Base-by-base conservation (phyloP, 352 stramenopile genomes). In the Thalassiosira gravida region DNA sequence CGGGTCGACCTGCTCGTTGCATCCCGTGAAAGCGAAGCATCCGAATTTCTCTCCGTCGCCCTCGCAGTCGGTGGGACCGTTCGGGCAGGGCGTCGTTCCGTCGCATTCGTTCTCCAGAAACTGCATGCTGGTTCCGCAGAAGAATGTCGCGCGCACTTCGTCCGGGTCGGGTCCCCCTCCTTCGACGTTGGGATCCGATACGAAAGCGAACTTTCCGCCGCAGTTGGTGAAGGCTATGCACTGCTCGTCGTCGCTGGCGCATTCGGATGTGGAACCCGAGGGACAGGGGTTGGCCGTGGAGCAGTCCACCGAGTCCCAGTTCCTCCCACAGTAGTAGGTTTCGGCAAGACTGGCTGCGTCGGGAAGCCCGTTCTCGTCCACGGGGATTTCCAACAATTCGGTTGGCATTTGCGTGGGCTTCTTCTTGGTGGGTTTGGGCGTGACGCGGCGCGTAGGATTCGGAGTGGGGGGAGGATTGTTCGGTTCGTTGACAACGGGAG, bases 201-300 rank as follows among this genome's bases (percentile, higher is more conserved):
- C 67, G 24, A 87, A 87, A 0, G 55, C 53, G 25, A 83, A 87
- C 25, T 74, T 75, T 49, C 80, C 80, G 32, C 80, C 80, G 55
- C 80, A 87, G 49, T 87, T 87, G 3, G 80, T 87, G 30, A 84
- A 87, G 24, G 80, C 80, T 53, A 87, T 82, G 35, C 80, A 87
- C 24, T 77, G 25, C 49, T 63, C 20, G 64, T 80, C 39, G 44
- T 44, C 58, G 9, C 8, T 14, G 6, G 69, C 59, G 39, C 74
- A 84, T 25, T 83, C 80, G 1, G 3, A 35, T 16, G 5, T 61
- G 29, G 49, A 22, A 5, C 80, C 80, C n/a, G 59, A 65, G 22
- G 80, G 74, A 39, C 80, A 87, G 24, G 80, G 24, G 13, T 61
- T 80, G 30, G 80, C 74, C 11, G 42, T 55, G 7, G 72, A 30